phyloP scores from a whole-genome alignment of 2,329 filamentous ascomycete genomes.

The Delphinella strobiligena region DNA sequence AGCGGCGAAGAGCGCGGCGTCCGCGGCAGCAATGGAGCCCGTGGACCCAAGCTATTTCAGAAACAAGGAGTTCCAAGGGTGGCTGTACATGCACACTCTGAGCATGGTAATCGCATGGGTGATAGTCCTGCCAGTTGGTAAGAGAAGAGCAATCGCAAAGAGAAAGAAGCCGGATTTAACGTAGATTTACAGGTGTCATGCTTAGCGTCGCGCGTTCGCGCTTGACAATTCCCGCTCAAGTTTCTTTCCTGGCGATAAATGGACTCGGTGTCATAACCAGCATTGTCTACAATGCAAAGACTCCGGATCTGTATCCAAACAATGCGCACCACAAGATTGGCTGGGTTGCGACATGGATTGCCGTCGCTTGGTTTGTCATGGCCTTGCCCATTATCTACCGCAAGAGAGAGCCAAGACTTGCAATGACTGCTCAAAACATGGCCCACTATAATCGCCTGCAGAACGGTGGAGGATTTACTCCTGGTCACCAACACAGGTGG shows the following conservation, averaged over 20 bases:
- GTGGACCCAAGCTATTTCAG: slow-evolving; percentile 46
- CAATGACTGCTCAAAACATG: slow-evolving; percentile 15
- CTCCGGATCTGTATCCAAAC: slow-evolving; percentile 71
- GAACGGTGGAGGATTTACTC: slow-evolving; percentile 12
- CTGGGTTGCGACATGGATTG: slow-evolving; percentile 65
- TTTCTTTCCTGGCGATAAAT: slow-evolving; percentile 36
- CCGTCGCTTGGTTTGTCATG: slow-evolving; percentile 55
- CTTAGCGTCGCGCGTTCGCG: slow-evolving; percentile 71
- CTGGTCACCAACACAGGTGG: slow-evolving; percentile 19
- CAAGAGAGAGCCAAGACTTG: slow-evolving; percentile 13
- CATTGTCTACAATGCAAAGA: slow-evolving; percentile 60
- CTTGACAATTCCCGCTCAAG: slow-evolving; percentile 57
- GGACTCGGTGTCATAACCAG: slow-evolving; percentile 49
- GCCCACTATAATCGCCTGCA: slow-evolving; percentile 27
- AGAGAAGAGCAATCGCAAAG: slow-evolving; percentile 11
- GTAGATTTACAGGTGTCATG: slow-evolving; percentile 57
- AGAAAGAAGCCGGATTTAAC: too few relatives aligned
- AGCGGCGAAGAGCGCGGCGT: slow-evolving; percentile 8
- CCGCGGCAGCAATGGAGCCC: slow-evolving; percentile 6
- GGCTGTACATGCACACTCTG: slow-evolving; percentile 58
- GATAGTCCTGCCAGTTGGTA: slow-evolving; percentile 60
- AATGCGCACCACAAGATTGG: slow-evolving; percentile 76
- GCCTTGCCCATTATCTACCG: slow-evolving; percentile 49
- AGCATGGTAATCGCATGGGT: slow-evolving; percentile 64
- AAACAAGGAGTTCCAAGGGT: slow-evolving; percentile 37